Base-by-base conservation (phyloP, 2,329 filamentous ascomycete species). In the Alternaria longipes region DNA sequence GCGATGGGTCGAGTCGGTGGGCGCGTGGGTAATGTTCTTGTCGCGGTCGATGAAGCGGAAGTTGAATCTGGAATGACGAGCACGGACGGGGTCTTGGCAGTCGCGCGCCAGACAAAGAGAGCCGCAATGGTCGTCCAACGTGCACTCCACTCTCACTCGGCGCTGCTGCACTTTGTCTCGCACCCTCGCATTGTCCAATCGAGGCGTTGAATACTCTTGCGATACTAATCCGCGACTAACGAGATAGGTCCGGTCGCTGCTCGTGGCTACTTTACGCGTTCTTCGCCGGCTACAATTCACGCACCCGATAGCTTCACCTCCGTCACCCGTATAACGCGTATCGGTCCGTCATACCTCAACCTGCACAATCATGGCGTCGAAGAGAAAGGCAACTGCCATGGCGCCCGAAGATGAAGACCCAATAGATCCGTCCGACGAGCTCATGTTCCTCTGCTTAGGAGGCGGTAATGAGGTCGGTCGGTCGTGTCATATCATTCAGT, bases 401-500 rank as follows among this genome's bases (percentile, higher is more conserved):
- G 91, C 94, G 85, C 82, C 88, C 53, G 81, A 82, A 24, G 86
- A 89, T 42, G 93, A 97, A 59, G 93, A 97, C 73, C 92, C 93
- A 1, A 90, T 97, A 60, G 94, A 98, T 73, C 93, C 95, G 5
- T 88, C 93, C 1, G 95, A 99, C 76, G 93, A 98, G 83, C 87
- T 99, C 60, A 91, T 93, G 82, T 99, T 99, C 74, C 86, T 97
- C 56, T 96, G 93, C 73, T 84, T 99, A 38, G 95, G 95, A 63
- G 95, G 95, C 63, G 95, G 95, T 69, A 98, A 97, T 79, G 95
- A 99, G 81, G 95, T 99, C 64, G 95, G 95, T 55, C 87, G 95
- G 68, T 98, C 95, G 68, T 98, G 95, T 80, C 95, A 99, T 78
- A 97, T 99, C 71, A 89, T 99, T 62, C 93, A 98, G 76, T 99